Conservation (phyloP, 768 basidiomycete species). For the Pholiota microspora region DNA sequence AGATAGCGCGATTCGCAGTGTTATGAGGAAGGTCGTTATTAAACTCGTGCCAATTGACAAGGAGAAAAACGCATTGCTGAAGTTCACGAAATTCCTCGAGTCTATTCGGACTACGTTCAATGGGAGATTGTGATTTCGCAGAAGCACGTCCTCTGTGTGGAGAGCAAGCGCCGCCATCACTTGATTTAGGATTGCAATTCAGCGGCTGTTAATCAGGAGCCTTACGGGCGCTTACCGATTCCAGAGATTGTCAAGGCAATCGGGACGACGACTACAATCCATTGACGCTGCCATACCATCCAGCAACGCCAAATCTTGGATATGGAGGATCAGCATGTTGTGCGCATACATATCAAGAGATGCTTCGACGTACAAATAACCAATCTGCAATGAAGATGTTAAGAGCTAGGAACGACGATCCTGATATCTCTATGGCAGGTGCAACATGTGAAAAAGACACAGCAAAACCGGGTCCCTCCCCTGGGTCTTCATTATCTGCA, state of each 20-base stretch:
- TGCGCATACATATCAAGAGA: too few relatives aligned
- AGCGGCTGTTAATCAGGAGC: not conserved
- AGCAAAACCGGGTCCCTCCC: not conserved
- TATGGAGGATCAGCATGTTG: too few relatives aligned
- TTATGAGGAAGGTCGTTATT: not conserved
- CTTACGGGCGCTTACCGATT: not conserved
- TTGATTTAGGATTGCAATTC: not conserved
- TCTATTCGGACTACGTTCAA: not conserved
- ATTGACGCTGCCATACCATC: constrained; percentile 2
- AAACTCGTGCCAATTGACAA: not conserved
- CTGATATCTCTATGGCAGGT: not conserved
- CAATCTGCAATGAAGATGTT: constrained; percentile 1
- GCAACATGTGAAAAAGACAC: not conserved
- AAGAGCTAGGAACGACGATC: not conserved
- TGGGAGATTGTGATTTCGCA: not conserved
- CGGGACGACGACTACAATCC: not conserved
- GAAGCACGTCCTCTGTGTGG: not conserved
- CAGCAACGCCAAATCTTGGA: constrained; percentile 2
- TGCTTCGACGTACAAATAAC: not conserved
- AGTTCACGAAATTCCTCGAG: not conserved
- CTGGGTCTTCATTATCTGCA: not conserved
- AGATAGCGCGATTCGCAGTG: not conserved
- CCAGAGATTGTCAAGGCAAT: not conserved
- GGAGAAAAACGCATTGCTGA: not conserved
- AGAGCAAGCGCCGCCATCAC: not conserved